phyloP scores from a whole-genome alignment of 75 land plant genomes.

The Cunninghamia lanceolata region DNA sequence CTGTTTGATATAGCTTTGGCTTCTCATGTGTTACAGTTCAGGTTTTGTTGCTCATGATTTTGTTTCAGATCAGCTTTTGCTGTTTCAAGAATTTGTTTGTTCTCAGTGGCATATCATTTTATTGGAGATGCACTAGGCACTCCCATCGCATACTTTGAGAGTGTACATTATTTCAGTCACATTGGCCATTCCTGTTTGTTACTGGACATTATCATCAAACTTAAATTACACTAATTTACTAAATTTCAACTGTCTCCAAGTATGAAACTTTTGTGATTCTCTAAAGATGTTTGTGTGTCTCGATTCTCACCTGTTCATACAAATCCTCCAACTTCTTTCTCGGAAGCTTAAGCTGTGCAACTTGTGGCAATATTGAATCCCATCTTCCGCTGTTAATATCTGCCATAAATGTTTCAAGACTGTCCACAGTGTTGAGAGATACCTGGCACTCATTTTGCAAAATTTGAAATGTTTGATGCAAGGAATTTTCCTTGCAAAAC shows the following conservation, averaged over 20 bases:
- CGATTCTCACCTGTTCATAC: constrained; percentile 82
- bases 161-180: neutral
- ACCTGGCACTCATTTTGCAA: constrained; percentile 98
- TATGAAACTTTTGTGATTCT: neutral
- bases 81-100: neutral
- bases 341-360: constrained; percentile 96
- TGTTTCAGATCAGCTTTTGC: neutral
- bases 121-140: neutral
- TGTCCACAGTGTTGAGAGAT: constrained; percentile 95
- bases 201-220: neutral
- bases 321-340: constrained; percentile 96
- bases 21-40: neutral
- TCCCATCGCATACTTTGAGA: neutral
- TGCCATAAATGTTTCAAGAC: constrained; percentile 86
- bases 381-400: constrained; percentile 97
- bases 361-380: constrained; percentile 97
- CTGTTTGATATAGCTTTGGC: neutral
- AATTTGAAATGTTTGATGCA: constrained; percentile 94
- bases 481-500: constrained; percentile 97
- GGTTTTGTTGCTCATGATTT: neutral
- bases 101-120: neutral
- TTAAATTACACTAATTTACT: neutral
- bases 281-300: neutral
- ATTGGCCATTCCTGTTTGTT: neutral
- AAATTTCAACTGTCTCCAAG: neutral